Conservation (phyloP, 768 basidiomycete species). For the Pluteus cervinus region DNA sequence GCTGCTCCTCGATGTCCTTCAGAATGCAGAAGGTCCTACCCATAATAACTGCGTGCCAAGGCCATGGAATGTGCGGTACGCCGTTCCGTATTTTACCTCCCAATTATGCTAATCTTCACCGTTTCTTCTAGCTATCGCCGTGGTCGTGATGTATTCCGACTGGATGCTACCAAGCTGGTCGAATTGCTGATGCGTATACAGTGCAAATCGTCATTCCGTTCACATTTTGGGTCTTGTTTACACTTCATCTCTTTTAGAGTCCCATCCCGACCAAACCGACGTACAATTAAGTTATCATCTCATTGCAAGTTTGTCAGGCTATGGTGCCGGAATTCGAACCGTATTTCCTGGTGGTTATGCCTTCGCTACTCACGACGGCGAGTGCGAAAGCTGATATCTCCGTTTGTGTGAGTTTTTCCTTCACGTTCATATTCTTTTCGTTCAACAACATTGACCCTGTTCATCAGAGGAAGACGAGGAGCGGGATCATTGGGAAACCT, state of each 20-base stretch:
- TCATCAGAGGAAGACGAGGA: slow-evolving; percentile 45
- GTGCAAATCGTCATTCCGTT: slow-evolving; percentile 35
- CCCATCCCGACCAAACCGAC: slow-evolving; percentile 62
- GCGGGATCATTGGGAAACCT: slow-evolving; percentile 75
- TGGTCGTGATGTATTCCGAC: slow-evolving; percentile 70
- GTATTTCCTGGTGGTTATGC: slow-evolving; percentile 81
- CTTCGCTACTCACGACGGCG: slow-evolving; percentile 65
- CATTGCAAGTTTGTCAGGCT: slow-evolving; percentile 79
- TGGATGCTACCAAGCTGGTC: slow-evolving; percentile 66
- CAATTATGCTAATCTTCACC: not conserved
- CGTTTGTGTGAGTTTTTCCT: slow-evolving; percentile 43
- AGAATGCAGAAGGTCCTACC: slow-evolving; percentile 60
- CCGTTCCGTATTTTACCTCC: slow-evolving; percentile 4
- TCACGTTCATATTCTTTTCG: not conserved
- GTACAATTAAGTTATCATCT: slow-evolving; percentile 68
- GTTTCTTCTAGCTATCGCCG: slow-evolving; percentile 62
- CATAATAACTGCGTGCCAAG: slow-evolving; percentile 65
- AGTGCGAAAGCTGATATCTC: slow-evolving; percentile 76
- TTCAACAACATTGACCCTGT: not conserved
- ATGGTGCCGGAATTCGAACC: slow-evolving; percentile 82
- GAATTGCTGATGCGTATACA: slow-evolving; percentile 72
- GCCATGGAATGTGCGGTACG: slow-evolving; percentile 90
- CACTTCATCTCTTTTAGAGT: slow-evolving; percentile 36
- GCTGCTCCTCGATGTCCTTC: slow-evolving; percentile 67
- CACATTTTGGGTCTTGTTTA: not conserved